phyloP scores from a whole-genome alignment of 345 rosid genomes.

The Populus alba region DNA sequence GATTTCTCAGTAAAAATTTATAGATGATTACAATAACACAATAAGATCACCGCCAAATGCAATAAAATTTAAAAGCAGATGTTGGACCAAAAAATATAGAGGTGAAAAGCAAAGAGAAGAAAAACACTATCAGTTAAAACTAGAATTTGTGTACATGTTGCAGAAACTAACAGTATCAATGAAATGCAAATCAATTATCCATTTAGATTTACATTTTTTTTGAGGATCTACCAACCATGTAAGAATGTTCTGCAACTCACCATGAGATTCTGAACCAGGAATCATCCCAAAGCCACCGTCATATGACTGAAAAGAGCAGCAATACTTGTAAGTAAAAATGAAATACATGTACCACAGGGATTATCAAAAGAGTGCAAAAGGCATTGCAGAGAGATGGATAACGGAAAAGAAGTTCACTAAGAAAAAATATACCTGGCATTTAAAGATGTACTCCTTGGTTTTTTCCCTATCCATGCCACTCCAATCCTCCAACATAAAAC shows the following conservation, averaged over 20 bases:
- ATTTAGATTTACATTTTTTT: background rate
- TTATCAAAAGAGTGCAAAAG: slow-evolving; percentile 9
- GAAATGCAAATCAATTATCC: slow-evolving; percentile 5
- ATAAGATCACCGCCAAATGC: background rate
- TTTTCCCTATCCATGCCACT: slow-evolving; percentile 80
- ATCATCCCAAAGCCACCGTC: slow-evolving; percentile 95
- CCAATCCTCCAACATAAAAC: slow-evolving; percentile 77
- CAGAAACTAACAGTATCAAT: background rate
- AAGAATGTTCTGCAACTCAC: slow-evolving; percentile 50
- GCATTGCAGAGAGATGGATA: background rate
- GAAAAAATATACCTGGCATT: slow-evolving; percentile 61
- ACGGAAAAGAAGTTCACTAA: background rate
- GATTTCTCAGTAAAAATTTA: background rate
- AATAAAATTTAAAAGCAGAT: background rate
- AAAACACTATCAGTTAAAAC: background rate
- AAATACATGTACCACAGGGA: background rate
- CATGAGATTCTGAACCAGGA: slow-evolving; percentile 96
- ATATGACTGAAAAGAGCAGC: slow-evolving; percentile 63
- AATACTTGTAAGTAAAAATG: slow-evolving; percentile 16
- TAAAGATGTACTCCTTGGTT: slow-evolving; percentile 69
- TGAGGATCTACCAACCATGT: background rate
- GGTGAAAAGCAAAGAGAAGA: background rate
- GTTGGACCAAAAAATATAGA: background rate
- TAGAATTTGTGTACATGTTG: background rate
- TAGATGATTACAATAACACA: background rate